Evolutionary conservation across 129 eudicot species (phyloP), one percentile per base, ranked within the genome.

Genomic region (Escallonia rubra): DNA sequence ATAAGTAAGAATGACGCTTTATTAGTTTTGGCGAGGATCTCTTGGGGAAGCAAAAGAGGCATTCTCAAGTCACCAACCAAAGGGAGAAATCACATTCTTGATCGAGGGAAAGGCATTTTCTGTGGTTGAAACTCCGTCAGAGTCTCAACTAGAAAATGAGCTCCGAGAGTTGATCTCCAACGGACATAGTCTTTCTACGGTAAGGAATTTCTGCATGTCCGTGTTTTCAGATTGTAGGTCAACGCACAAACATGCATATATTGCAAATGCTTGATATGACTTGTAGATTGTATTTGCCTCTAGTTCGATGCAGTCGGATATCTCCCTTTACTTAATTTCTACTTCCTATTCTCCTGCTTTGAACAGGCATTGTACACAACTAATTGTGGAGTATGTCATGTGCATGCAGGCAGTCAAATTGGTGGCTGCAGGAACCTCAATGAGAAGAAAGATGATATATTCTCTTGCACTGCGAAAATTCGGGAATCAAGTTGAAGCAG

Each of bases 51-150:
- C 99, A 34, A 79, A 68, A 74, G 70, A 73, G 70, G 90, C 74
- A 46, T 93, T 84, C 70, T 68, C 71, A 40, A 56, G 73, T 57
- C 88, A 64, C 39, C 95, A 79, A 46, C 92, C 95, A 8, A 93
- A 86, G 76, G 99, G 99, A 61, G 99, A 93, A 85, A 93, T 93
- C 49, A 86, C 99, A 23, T 80, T 89, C 80, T 76, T 93, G 77
- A 77, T 93, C 39, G 95, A 93, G 82, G 95, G 99, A 12, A 86
- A 76, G 65, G 48, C 77, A 47, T 49, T 46, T 11, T 59, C 73
- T 52, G 74, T 63, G 44, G 89, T 41, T 59, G 90, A 89, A 73
- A 48, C 71, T 46, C 90, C 79, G 12, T 72, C 95, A 3, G 95
- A 89, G 23, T 61, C 83, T 61, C 86, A 89, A 69, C 68, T 93